A percentile compares a stretch with the other conserved stretches of the same genome.
Evolutionary conservation across 2,329 filamentous ascomycete species (phyloP).

Genomic region (Teratosphaeriaceae sp.): DNA sequence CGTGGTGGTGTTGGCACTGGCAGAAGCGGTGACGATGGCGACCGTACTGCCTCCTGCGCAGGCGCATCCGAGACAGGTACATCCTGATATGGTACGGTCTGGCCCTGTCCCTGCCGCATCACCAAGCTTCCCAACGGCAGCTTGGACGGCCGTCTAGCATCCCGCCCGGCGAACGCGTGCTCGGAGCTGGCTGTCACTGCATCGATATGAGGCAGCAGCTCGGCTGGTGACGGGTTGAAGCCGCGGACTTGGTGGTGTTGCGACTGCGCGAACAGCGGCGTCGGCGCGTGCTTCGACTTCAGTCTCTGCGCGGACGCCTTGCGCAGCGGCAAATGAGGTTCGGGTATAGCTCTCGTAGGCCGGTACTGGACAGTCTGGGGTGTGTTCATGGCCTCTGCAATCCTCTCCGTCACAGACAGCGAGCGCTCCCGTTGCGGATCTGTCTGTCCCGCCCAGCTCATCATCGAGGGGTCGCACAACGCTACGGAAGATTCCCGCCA

Average conservation of each 20-base stretch:
- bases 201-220: slow-evolving; percentile 22
- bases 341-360: slow-evolving; percentile 57
- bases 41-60: slow-evolving; percentile 6
- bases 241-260: slow-evolving; percentile 20
- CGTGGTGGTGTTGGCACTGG: slow-evolving; percentile 17
- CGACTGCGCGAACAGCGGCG: slow-evolving; percentile 23
- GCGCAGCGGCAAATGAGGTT: slow-evolving; percentile 36
- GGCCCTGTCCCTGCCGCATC: slow-evolving; percentile 12
- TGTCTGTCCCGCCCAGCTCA: slow-evolving; percentile 6
- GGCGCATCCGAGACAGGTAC: slow-evolving; percentile 7
- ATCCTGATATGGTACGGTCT: slow-evolving; percentile 10
- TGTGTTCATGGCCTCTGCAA: slow-evolving; percentile 22
- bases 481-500: neutral
- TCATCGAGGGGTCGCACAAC: neutral
- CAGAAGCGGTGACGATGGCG: slow-evolving; percentile 19
- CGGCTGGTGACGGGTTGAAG: slow-evolving; percentile 24
- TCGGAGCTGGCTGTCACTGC: slow-evolving; percentile 27
- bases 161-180: slow-evolving; percentile 28
- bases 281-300: slow-evolving; percentile 21
- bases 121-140: slow-evolving; percentile 23
- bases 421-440: slow-evolving; percentile 9
- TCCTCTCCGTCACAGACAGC: slow-evolving; percentile 19
- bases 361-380: neutral
- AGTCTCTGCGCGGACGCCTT: slow-evolving; percentile 37
- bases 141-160: slow-evolving; percentile 21